A percentile compares a stretch with the other conserved stretches of the same genome.
Evolutionary conservation across 164 flowering plant genomes (phyloP).

Genomic region (Piper betle): DNA sequence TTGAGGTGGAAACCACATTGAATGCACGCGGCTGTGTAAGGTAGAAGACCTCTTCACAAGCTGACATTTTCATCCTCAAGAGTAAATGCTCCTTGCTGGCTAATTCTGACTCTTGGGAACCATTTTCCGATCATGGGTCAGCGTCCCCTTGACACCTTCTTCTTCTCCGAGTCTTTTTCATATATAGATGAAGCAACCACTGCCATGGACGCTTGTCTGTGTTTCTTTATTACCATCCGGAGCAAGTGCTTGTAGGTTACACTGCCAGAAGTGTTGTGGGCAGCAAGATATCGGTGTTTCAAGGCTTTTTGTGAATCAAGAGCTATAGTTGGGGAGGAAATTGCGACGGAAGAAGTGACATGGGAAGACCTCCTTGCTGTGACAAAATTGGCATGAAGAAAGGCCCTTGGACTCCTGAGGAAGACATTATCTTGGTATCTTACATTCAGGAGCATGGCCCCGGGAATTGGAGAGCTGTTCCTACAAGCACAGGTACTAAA

Average conservation of each 20-base stretch:
- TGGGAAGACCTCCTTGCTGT: slow-evolving; percentile 98
- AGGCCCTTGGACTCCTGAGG: slow-evolving; percentile 99
- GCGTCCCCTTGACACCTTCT: slow-evolving; percentile 4
- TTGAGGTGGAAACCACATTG: slow-evolving; percentile 17
- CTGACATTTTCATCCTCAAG: slow-evolving; percentile 25
- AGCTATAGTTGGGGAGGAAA: neutral
- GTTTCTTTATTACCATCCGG: neutral
- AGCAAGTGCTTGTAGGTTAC: neutral
- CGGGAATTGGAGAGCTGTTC: slow-evolving; percentile 91
- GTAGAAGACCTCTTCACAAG: slow-evolving; percentile 7
- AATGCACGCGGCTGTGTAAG: slow-evolving; percentile 49
- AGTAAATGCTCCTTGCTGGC: slow-evolving; percentile 27
- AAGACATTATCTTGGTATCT: slow-evolving; percentile 82
- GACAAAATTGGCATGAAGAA: slow-evolving; percentile 82
- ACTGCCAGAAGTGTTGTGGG: neutral
- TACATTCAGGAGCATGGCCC: slow-evolving; percentile 89
- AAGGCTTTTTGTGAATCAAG: no score
- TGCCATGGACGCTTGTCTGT: slow-evolving; percentile 8
- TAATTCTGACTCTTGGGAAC: slow-evolving; percentile 18
- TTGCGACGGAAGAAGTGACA: slow-evolving; percentile 9
- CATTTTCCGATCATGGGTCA: slow-evolving; percentile 11
- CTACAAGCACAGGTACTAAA: slow-evolving; percentile 55
- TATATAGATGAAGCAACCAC: slow-evolving; percentile 6
- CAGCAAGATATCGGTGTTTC: no score
- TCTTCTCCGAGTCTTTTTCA: slow-evolving; percentile 4